Base-by-base conservation (phyloP, 441 rosid genomes). In the Mallotus repandus region DNA sequence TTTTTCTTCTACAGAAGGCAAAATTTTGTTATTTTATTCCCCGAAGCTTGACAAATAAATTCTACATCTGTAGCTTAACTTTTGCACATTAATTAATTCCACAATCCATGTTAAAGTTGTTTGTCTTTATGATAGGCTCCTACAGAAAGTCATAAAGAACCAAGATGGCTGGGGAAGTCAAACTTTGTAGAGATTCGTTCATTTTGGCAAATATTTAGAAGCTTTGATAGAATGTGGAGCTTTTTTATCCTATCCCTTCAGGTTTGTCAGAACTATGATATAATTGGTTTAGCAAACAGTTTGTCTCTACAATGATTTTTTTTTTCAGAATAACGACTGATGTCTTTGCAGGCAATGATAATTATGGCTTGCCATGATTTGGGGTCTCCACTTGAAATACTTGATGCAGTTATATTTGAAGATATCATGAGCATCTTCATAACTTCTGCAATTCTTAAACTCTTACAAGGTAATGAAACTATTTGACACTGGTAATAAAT, bases 151-250 rank as follows among this genome's bases (percentile, higher is more conserved):
- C 79, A 53, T 66, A 60, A 49, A 41, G 81, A 86, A 60, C 77
- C 56, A 78, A 91, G 75, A 74, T 93, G 99, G 99, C 74, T 90
- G 59, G 98, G 98, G 77, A 93, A 96, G 90, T 90, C 90, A 75
- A 91, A 96, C 79, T 96, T 91, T 86, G 95, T 90, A 65, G 99
- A 96, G 90, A 87, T 83, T 66, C 98, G 91, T 76, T 91, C 99
- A 45, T 90, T 96, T 82, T 96, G 97, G 99, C 99, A 96, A 80
- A 88, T 96, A 73, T 96, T 91, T 80, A 85, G 99, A 82, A 93
- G 98, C 86, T 96, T 96, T 83, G 98, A 91, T 77, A 86, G 99
- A 84, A 89, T 93, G 97, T 96, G 99, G 99, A 87, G 86, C 75
- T 91, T 93, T 86, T 93, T 89, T 84, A 86, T 96, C 79, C 75